Percentiles rank a stretch among this genome's conserved stretches.
Conservation (phyloP, 2,329 filamentous ascomycete genomes). For the Paecilomyces sp. region DNA sequence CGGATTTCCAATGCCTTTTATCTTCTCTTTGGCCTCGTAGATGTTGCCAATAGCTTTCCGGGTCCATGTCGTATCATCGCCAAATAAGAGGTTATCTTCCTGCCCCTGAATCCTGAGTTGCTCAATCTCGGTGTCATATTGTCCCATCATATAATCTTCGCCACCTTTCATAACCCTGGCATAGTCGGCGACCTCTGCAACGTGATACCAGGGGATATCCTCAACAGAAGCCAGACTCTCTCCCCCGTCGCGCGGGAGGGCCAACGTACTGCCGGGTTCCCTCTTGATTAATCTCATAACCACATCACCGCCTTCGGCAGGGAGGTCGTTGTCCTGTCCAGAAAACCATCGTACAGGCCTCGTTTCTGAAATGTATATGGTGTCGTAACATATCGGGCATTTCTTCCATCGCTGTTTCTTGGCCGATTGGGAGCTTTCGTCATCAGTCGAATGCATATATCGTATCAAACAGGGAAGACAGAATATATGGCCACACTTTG, state of each 20-base stretch:
- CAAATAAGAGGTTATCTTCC: conserved; percentile 88
- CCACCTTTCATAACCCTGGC: conserved; percentile 93
- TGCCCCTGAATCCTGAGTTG: conserved; percentile 69
- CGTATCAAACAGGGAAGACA: conserved; percentile 88
- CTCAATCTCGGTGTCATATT: conserved; percentile 72
- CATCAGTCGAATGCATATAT: conserved; percentile 83
- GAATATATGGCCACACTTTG: conserved; percentile 94
- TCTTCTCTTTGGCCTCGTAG: conserved; percentile 66
- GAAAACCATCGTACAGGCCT: conserved; percentile 85
- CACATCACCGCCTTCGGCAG: conserved; percentile 79
- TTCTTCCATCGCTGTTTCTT: conserved; percentile 82
- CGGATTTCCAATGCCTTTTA: conserved; percentile 60
- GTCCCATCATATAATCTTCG: conserved; percentile 73
- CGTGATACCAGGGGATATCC: conserved; percentile 90
- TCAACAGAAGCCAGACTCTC: conserved; percentile 63
- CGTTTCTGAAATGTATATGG: conserved; percentile 84
- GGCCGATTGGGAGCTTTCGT: conserved; percentile 56
- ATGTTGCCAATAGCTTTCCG: conserved; percentile 73
- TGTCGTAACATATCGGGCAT: conserved; percentile 92
- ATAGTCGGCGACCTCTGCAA: conserved; percentile 89
- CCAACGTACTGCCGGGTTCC: conserved; percentile 72
- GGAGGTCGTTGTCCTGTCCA: conserved; percentile 75
- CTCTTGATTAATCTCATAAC: conserved; percentile 80
- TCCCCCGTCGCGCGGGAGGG: conserved; percentile 74
- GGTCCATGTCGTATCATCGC: conserved; percentile 88